Percentiles rank a stretch among this genome's conserved stretches.
Conservation (phyloP, 495 filamentous ascomycete species). For the Pyrenula aspistea region DNA sequence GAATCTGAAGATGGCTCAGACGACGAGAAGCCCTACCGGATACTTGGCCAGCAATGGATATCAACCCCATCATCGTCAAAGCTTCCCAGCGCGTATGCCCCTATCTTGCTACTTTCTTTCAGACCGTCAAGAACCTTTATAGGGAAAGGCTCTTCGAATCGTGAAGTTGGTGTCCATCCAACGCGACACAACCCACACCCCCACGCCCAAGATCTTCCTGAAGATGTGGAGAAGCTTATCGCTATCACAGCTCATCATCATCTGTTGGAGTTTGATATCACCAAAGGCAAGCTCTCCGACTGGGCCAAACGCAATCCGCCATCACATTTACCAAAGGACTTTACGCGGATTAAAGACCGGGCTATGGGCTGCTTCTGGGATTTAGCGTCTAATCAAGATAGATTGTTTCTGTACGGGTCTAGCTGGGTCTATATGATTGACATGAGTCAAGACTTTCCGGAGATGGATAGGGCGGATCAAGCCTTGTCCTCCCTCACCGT, state of each 20-base stretch:
- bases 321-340: conserved; percentile 57
- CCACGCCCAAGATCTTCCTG: conserved; percentile 25
- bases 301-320: conserved; percentile 83
- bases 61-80: conserved; percentile 53
- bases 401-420: conserved; percentile 77
- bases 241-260: conserved; percentile 65
- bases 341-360: conserved; percentile 57
- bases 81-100: conserved; percentile 64
- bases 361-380: conserved; percentile 85
- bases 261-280: conserved; percentile 63
- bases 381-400: conserved; percentile 35
- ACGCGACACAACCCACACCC: conserved; percentile 35
- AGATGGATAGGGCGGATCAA: not conserved
- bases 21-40: conserved; percentile 31
- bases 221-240: conserved; percentile 51
- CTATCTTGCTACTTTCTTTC: conserved; percentile 65
- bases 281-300: conserved; percentile 58
- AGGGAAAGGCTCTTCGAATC: not conserved
- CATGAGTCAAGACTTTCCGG: conserved; percentile 54
- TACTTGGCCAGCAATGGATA: conserved; percentile 50
- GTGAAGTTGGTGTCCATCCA: conserved; percentile 20
- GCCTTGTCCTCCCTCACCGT: not conserved
- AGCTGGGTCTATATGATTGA: conserved; percentile 93
- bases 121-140: conserved; percentile 28
- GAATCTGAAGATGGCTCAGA: conserved; percentile 42